Evolutionary conservation across 345 rosid species (phyloP).

Genomic region (Populus simonii): DNA sequence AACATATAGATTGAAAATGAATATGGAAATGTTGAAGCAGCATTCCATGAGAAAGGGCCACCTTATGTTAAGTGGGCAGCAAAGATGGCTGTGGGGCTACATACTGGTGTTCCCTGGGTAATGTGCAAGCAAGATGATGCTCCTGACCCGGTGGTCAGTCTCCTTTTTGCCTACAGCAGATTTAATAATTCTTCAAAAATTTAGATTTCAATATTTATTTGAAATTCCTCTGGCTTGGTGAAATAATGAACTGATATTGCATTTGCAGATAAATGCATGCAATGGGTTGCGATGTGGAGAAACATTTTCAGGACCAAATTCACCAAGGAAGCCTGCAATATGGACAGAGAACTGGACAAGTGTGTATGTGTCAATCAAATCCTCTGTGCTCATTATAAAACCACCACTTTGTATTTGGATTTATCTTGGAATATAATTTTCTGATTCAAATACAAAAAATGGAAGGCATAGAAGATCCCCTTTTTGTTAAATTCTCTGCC

Average conservation of each 20-base stretch:
- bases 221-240: background rate
- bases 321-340: constrained; percentile 64
- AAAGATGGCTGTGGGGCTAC: constrained; percentile 53
- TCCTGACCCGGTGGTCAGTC: constrained; percentile 72
- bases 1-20: constrained; percentile 65
- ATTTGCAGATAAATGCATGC: constrained; percentile 61
- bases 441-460: too few species aligned
- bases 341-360: constrained; percentile 91
- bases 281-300: constrained; percentile 72
- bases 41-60: constrained; percentile 53
- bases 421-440: too few species aligned
- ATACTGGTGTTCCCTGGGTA: constrained; percentile 77
- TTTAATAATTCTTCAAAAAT: background rate
- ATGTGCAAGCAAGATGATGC: constrained; percentile 88
- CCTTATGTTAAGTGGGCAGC: constrained; percentile 71
- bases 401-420: too few species aligned
- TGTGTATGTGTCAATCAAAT: constrained; percentile 37
- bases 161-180: background rate
- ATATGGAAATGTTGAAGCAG: constrained; percentile 48
- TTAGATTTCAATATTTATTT: background rate
- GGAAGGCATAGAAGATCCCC: too few species aligned
- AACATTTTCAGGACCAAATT: constrained; percentile 72
- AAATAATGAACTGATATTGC: background rate
- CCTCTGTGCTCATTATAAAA: background rate
- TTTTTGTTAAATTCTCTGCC: too few species aligned